Conservation (phyloP, 345 rosid genomes). For the Pseudoturritis turrita region DNA sequence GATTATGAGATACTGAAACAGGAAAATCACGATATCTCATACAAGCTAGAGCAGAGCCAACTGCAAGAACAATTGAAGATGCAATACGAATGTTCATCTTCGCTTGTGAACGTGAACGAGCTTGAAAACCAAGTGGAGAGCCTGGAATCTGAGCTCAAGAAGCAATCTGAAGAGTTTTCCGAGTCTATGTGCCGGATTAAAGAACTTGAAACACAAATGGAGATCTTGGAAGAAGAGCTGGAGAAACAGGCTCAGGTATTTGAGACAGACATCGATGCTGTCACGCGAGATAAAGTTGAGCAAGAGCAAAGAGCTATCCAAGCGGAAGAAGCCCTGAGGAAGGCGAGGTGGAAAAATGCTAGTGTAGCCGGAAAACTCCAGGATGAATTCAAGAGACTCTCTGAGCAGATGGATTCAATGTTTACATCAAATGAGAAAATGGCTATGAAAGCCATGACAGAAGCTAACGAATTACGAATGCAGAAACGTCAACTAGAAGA, state of each 20-base stretch:
- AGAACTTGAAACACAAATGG: conserved; percentile 47
- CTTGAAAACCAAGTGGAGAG: conserved; percentile 47
- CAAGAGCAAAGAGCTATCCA: conserved; percentile 83
- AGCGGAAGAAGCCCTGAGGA: conserved; percentile 75
- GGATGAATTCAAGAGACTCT: conserved; percentile 70
- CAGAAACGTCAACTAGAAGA: conserved; percentile 64
- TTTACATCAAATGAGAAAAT: conserved; percentile 80
- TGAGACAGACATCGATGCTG: conserved; percentile 58
- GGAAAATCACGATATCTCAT: conserved; percentile 67
- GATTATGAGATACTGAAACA: conserved; percentile 96
- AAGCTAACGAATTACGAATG: conserved; percentile 55
- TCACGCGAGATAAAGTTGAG: conserved; percentile 56
- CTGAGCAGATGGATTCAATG: conserved; percentile 70
- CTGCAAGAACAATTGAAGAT: conserved; percentile 73
- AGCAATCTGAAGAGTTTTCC: conserved; percentile 39
- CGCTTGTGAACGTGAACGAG: conserved; percentile 43
- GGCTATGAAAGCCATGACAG: conserved; percentile 68
- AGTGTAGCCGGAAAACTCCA: conserved; percentile 76
- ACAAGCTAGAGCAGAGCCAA: conserved; percentile 78
- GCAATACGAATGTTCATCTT: conserved; percentile 64
- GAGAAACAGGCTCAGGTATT: conserved; percentile 52
- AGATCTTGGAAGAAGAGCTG: conserved; percentile 63
- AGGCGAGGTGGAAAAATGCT: conserved; percentile 64
- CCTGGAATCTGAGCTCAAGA: conserved; percentile 47
- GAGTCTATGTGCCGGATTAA: conserved; percentile 45